A percentile compares a stretch with the other conserved stretches of the same genome.
Conservation (phyloP, 169 alveolate genomes). For the Babesia sp. region DNA sequence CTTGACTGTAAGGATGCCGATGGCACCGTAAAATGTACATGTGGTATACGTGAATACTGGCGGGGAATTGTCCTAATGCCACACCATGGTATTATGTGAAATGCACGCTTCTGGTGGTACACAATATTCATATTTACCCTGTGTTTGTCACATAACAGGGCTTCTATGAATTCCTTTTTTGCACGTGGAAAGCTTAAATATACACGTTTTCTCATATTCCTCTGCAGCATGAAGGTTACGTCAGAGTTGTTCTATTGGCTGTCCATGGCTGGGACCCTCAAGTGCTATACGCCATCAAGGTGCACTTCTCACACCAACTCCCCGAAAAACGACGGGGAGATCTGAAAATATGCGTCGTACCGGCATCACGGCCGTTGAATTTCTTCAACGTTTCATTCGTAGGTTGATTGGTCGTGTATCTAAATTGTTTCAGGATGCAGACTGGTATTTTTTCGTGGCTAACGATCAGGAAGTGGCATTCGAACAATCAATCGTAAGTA, state of each 20-base stretch:
- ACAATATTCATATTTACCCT: no score
- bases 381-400: slow-evolving; percentile 54
- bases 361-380: slow-evolving; percentile 55
- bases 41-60: no score
- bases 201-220: neutral
- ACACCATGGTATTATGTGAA: no score
- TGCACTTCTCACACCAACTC: slow-evolving; percentile 45
- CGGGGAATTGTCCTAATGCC: no score
- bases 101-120: no score
- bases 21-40: no score
- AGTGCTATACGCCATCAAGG: slow-evolving; percentile 64
- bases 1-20: no score
- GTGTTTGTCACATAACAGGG: no score
- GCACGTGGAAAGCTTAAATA: no score
- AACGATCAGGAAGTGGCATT: slow-evolving; percentile 57
- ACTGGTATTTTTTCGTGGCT: slow-evolving; percentile 61
- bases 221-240: slow-evolving; percentile 49
- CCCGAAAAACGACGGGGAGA: slow-evolving; percentile 32
- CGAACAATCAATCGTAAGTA: slow-evolving; percentile 26
- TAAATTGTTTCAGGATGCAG: slow-evolving; percentile 25
- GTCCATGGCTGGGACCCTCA: slow-evolving; percentile 67
- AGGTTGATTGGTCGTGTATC: neutral
- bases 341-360: slow-evolving; percentile 44
- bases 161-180: no score
- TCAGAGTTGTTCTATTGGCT: slow-evolving; percentile 61